These are phyloP conservation scores for Colletotrichum sp. DNA, from an alignment of 2,329 filamentous ascomycete genomes.

Conservation along the genomic window DNA sequence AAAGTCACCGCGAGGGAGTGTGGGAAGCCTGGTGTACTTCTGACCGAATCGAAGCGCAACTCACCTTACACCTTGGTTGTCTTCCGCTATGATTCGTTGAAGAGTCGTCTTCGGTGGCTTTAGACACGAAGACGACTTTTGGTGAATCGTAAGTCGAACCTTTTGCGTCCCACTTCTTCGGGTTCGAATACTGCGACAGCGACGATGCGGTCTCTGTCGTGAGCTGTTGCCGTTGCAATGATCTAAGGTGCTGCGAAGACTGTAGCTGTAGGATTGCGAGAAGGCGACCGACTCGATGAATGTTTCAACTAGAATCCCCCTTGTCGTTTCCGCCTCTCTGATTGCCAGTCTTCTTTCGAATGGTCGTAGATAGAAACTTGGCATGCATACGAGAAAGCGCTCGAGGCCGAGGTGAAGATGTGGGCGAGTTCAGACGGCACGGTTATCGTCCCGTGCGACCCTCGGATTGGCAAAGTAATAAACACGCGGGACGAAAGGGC, in stretches of 20 bases:
- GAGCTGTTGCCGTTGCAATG: not conserved
- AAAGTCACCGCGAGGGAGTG: constrained; percentile 24
- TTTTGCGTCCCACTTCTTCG: not conserved
- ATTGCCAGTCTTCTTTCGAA: constrained; percentile 24
- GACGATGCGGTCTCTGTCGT: not conserved
- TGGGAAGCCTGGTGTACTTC: not conserved
- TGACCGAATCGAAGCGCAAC: not conserved
- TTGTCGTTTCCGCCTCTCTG: constrained; percentile 25
- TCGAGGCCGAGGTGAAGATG: constrained; percentile 28
- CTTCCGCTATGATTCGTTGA: not conserved
- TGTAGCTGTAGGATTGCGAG: not conserved
- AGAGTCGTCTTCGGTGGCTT: not conserved
- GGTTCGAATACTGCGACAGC: not conserved
- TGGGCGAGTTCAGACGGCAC: constrained; percentile 35
- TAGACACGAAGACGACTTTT: not conserved
- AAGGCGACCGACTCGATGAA: not conserved
- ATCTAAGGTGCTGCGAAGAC: not conserved
- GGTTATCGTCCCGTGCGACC: constrained; percentile 43
- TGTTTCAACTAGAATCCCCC: constrained; percentile 23
- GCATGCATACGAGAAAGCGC: constrained; percentile 39
- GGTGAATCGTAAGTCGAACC: not conserved
- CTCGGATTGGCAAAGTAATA: constrained; percentile 45
- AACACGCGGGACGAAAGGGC: constrained; percentile 35
- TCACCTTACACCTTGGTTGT: constrained; percentile 24
- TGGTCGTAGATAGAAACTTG: constrained; percentile 34